These are phyloP conservation scores for Coprinopsis marcescibilis DNA, from an alignment of 768 basidiomycete species.

Conservation along the genomic window DNA sequence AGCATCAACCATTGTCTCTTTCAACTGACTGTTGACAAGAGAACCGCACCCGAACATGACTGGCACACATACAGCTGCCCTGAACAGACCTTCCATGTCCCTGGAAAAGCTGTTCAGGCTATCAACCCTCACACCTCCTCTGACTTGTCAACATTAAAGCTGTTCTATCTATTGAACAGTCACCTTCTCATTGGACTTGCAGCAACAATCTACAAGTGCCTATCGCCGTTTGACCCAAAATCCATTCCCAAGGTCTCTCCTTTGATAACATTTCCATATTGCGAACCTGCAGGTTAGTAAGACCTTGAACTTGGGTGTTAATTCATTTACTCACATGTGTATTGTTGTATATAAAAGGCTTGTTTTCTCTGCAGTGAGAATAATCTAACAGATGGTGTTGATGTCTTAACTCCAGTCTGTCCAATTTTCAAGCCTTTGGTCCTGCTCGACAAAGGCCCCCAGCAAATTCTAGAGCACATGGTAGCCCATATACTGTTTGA, in stretches of 20 bases:
- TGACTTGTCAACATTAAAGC: background rate
- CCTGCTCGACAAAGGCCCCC: constrained; percentile 13
- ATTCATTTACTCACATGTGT: background rate
- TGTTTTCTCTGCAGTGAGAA: constrained; percentile 19
- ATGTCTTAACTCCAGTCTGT: constrained; percentile 10
- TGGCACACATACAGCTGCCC: constrained; percentile 15
- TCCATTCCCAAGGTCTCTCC: constrained; percentile 15
- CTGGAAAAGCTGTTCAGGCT: constrained; percentile 14
- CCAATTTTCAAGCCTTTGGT: constrained; percentile 9
- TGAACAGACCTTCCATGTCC: constrained; percentile 13
- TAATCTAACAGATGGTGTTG: constrained; percentile 8
- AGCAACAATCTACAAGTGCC: constrained; percentile 15
- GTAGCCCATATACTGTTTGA: constrained; percentile 24
- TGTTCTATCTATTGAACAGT: constrained; percentile 22
- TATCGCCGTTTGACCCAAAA: constrained; percentile 15
- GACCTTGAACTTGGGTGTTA: constrained; percentile 9
- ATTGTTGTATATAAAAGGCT: constrained; percentile 12
- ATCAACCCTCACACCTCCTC: constrained; percentile 10
- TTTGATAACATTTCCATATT: constrained; percentile 16
- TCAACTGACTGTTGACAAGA: constrained; percentile 16
- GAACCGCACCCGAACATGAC: constrained; percentile 13
- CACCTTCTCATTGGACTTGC: constrained; percentile 16
- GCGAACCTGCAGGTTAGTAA: constrained; percentile 13
- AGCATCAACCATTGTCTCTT: constrained; percentile 10
- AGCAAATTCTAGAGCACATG: constrained; percentile 21